Evolutionary conservation across 805 yeast genomes (phyloP).

Genomic region (Candida caryicola): DNA sequence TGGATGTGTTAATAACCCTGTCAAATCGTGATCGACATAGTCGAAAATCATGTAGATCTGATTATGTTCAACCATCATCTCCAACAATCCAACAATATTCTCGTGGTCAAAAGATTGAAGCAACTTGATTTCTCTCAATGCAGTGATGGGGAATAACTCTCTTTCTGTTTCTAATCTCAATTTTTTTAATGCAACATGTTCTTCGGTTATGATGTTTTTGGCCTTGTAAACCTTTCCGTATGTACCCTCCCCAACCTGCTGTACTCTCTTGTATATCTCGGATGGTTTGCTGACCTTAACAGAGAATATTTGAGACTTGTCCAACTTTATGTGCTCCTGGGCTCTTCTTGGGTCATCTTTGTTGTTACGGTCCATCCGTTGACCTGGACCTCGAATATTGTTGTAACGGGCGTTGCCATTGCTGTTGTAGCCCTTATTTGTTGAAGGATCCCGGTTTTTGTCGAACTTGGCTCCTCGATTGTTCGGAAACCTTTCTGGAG

Average conservation of each 20-base stretch:
- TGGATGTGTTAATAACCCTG: constrained; percentile 81
- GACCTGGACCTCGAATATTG: neutral
- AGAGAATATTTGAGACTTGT: constrained; percentile 30
- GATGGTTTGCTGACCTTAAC: constrained; percentile 24
- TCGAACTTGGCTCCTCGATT: neutral
- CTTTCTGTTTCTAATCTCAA: constrained; percentile 81
- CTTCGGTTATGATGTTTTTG: constrained; percentile 61
- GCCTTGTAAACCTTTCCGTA: constrained; percentile 96
- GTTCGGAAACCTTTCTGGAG: neutral
- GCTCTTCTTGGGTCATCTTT: constrained; percentile 11
- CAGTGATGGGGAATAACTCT: constrained; percentile 96
- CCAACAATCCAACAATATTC: constrained; percentile 77
- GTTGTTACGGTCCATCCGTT: neutral
- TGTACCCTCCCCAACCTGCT: constrained; percentile 98
- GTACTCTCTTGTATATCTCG: constrained; percentile 61
- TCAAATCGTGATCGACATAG: constrained; percentile 88
- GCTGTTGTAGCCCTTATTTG: neutral
- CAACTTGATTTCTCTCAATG: constrained; percentile 84
- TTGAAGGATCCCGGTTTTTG: neutral
- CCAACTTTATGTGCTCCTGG: neutral
- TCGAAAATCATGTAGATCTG: constrained; percentile 88
- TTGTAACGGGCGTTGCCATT: neutral
- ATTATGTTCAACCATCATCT: constrained; percentile 81
- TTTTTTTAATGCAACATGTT: constrained; percentile 81
- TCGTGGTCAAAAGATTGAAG: constrained; percentile 79